A percentile compares a stretch with the other conserved stretches of the same genome.
These are phyloP conservation scores for Cladorrhinum samala DNA, from an alignment of 495 filamentous ascomycete species.

Conservation along the genomic window DNA sequence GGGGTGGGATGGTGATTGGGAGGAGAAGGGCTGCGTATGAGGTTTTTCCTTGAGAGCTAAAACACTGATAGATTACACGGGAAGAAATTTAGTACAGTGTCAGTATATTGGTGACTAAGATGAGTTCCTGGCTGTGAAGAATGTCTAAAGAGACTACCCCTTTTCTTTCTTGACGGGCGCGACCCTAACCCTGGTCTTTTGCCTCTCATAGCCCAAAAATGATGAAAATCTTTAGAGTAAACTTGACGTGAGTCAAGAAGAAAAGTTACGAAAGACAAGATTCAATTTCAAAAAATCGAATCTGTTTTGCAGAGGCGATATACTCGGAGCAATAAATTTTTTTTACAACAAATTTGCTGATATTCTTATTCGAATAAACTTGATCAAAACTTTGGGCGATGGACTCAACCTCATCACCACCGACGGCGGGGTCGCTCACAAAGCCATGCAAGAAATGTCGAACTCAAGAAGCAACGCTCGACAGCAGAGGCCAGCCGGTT, in stretches of 20 bases:
- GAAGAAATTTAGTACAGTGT: no score
- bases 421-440: constrained; percentile 10
- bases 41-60: constrained; percentile 11
- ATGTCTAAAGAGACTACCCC: no score
- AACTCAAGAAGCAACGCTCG: constrained; percentile 22
- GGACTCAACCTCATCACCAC: constrained; percentile 1
- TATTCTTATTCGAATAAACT: neutral
- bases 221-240: neutral
- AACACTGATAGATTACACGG: neutral
- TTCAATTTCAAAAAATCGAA: neutral
- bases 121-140: no score
- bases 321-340: neutral
- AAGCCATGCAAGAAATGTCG: constrained; percentile 21
- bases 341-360: neutral
- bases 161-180: neutral
- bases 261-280: no score
- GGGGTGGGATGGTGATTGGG: no score
- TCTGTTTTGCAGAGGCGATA: neutral
- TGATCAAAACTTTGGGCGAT: neutral
- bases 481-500: constrained; percentile 20
- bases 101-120: no score
- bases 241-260: neutral
- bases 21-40: constrained; percentile 19
- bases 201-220: neutral
- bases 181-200: neutral